phyloP scores from a whole-genome alignment of 208 protist species.

The Leishmania major region DNA sequence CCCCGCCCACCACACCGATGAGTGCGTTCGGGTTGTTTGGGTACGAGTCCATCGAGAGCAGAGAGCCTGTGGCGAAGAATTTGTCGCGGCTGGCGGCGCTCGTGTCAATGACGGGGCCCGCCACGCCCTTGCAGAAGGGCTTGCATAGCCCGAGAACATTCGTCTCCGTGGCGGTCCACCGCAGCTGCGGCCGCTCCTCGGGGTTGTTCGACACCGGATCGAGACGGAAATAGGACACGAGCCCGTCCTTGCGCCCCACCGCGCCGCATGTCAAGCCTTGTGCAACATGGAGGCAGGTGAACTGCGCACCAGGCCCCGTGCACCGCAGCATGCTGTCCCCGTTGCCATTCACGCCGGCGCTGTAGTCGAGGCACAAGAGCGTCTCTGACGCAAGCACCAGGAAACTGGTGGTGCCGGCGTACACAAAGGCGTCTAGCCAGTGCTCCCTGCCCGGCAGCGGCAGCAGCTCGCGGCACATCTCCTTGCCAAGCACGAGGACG shows the following conservation, averaged over 20 bases:
- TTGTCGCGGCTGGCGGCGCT: conserved; percentile 20
- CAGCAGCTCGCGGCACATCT: conserved; percentile 59
- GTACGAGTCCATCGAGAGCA: conserved; percentile 78
- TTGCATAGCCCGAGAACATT: conserved; percentile 60
- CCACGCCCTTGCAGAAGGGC: conserved; percentile 40
- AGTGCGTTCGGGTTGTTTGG: conserved; percentile 78
- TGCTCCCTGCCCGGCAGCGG: conserved; percentile 53
- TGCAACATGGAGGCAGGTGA: conserved; percentile 74
- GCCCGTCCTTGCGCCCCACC: conserved; percentile 66
- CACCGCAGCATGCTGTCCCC: conserved; percentile 43
- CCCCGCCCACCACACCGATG: conserved; percentile 67
- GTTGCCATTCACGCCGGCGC: conserved; percentile 16
- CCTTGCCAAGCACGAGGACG: conserved; percentile 65
- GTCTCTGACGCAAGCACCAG: conserved; percentile 72
- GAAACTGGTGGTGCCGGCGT: conserved; percentile 78
- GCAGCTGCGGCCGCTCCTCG: conserved; percentile 43
- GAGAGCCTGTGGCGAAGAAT: conserved; percentile 51
- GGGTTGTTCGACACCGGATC: conserved; percentile 35
- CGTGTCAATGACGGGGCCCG: conserved; percentile 28
- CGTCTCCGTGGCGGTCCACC: conserved; percentile 55
- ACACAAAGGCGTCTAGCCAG: conserved; percentile 78
- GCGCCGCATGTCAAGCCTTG: conserved; percentile 76
- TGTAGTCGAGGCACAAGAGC: conserved; percentile 77
- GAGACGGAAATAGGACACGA: conserved; percentile 74
- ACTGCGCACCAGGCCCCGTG: conserved; percentile 26